Evolutionary conservation across 345 rosid species (phyloP), one percentile per base, ranked within the genome.

Genomic region (Limnanthes douglasii): DNA sequence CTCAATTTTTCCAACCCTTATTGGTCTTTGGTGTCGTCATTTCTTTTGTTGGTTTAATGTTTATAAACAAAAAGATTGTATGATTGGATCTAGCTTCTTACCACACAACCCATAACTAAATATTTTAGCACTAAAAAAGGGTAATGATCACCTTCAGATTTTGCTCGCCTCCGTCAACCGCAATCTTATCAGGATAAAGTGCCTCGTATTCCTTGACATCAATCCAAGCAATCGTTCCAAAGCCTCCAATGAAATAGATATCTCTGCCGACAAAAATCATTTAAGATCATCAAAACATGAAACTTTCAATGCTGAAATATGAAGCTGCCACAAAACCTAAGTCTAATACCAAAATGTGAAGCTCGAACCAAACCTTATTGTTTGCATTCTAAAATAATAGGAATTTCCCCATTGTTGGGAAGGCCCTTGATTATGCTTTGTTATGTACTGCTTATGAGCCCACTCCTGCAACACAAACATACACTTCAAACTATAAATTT

Each of bases 201-300:
- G 69, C 57, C 50, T 84, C 80, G 3, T 78, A 84, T 67, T 90
- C 96, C 59, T 65, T 68, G 25, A 84, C 94, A 69, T 84, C 75
- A 11, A 90, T 93, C 98, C 98, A 90, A 26, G 94, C 98, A 50
- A 90, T 93, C 1, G 98, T 84, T 37, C 98, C 98, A 56, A 90
- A 90, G 45, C 98, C 98, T 59, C 98, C 98, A 35, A 90, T 80
- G 59, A 90, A 90, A 54, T 84, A 90, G 58, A 90, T 80, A 59
- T 90, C 98, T 53, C 96, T 90, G 55, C 37, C 37, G 44, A 30
- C 37, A 24, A n/a, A n/a, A n/a, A n/a, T n/a, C n/a, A n/a, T n/a
- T n/a, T n/a, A n/a, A n/a, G n/a, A n/a, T n/a, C n/a, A n/a, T n/a
- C n/a, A n/a, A n/a, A n/a, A n/a, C n/a, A n/a, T n/a, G n/a, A n/a